phyloP scores from a whole-genome alignment of 495 filamentous ascomycete species.

The Podospora fimiseda region DNA sequence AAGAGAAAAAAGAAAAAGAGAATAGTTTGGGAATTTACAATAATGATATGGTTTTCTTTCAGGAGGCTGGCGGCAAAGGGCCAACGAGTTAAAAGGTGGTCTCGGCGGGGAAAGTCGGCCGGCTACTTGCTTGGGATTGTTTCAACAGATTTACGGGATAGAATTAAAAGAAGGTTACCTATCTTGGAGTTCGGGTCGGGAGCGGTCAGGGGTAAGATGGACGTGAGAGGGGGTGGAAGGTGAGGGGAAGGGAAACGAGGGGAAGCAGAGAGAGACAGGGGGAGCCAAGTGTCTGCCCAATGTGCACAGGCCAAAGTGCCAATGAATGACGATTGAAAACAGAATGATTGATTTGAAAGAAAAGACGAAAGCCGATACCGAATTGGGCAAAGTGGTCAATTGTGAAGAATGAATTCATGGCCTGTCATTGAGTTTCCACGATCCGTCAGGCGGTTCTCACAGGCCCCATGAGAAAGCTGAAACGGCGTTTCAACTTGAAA shows the following conservation, averaged over 20 bases:
- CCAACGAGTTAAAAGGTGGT: background rate
- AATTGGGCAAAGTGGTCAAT: no score
- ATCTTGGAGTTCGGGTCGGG: background rate
- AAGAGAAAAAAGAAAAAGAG: background rate
- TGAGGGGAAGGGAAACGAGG: constrained; percentile 8
- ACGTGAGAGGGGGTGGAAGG: constrained; percentile 9
- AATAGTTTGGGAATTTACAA: background rate
- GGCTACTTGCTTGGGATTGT: background rate
- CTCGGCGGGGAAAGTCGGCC: constrained; percentile 5
- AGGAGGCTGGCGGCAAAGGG: background rate
- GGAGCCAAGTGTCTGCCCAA: no score
- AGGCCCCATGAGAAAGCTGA: background rate
- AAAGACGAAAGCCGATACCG: no score
- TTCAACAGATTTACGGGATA: constrained; percentile 1
- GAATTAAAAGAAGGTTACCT: no score
- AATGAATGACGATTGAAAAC: no score
- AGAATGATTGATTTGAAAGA: no score
- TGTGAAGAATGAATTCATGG: no score
- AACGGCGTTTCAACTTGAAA: background rate
- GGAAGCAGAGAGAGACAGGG: background rate
- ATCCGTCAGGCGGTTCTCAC: background rate
- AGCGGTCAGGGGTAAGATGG: background rate
- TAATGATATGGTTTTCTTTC: background rate
- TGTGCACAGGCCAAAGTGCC: no score
- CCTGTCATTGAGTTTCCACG: background rate